Evolutionary conservation across 2,329 filamentous ascomycete species (phyloP), one percentile per base, ranked within the genome.

Genomic region (Epichloe sibirici): DNA sequence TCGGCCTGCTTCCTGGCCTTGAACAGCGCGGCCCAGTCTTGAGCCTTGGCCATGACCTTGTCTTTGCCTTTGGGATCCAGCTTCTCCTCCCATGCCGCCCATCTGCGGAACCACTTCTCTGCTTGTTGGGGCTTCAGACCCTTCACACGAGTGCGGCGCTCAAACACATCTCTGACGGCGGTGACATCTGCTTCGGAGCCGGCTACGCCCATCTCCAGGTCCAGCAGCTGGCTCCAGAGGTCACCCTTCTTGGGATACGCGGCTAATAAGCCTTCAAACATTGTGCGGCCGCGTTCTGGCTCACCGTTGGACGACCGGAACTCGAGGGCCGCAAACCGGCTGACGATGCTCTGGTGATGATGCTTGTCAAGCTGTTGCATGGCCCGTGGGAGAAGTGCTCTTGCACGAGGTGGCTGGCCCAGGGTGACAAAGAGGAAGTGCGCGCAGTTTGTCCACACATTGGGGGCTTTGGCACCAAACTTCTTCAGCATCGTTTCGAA

Each of bases 391-490:
- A 97, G 81, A 13, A 98, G 79, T 1, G 81, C 82, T 52, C 90
- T 85, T 3, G 84, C 87, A 7, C 83, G 81, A n/a, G 85, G 84
- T 1, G 89, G 80, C 11, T 85, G 77, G 53, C 78, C 74, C 55
- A 81, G 71, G 1, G 81, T 86, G 54, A 85, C 83, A 71, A 95
- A 86, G 52, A 98, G 77, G 77, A 96, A 97, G 62, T 86, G 86
- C 25, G 90, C 91, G 69, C 96, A 97, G 74, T 97, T 96, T 69
- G 86, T 77, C 88, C 90, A 98, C 59, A 96, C 82, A 51, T 83
- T 80, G 9, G 88, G 84, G 5, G 84, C 81, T 58, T 84, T 82
- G 57, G 86, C 85, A 63, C 93, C 88, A 55, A 89, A 90, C 71
- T 94, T 96, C 74, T 93, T 94, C 62, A 88, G 75, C 69, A 95